These are phyloP conservation scores for Endotrypanum monterogeii DNA, from an alignment of 208 protist species.

Conservation along the genomic window DNA sequence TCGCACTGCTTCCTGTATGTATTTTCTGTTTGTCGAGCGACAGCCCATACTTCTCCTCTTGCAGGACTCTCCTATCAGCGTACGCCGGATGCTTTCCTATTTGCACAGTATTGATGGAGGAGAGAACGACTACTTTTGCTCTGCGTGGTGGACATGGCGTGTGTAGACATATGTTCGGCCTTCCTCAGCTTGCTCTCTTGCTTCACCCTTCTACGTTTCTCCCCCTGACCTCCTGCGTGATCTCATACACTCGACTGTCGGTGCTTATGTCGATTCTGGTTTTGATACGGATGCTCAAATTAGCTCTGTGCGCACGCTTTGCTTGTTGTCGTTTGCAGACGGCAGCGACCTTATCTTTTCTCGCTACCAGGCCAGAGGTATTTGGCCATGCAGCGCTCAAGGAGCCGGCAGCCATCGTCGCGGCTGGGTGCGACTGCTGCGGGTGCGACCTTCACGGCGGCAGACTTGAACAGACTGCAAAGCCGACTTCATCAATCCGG, in stretches of 20 bases:
- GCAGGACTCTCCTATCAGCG: no score
- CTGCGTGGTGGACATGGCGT: no score
- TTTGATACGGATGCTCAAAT: no score
- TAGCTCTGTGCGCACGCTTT: no score
- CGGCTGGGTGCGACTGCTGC: slow-evolving; percentile 2
- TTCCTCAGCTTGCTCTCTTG: neutral
- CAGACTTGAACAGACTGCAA: slow-evolving; percentile 26
- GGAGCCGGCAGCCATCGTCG: slow-evolving; percentile 8
- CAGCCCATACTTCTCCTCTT: no score
- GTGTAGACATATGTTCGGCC: no score
- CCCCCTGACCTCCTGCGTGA: neutral
- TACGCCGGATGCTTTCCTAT: no score
- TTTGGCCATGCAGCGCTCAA: slow-evolving; percentile 6
- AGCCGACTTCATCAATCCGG: slow-evolving; percentile 50
- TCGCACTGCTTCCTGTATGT: no score
- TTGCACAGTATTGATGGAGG: no score
- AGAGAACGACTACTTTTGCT: no score
- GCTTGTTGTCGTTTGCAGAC: neutral
- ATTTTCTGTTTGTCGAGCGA: no score
- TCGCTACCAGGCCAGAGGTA: neutral
- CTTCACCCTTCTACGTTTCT: neutral
- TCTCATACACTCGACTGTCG: neutral
- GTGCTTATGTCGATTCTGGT: neutral
- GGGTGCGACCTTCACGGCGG: slow-evolving; percentile 7
- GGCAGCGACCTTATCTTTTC: neutral